Evolutionary conservation across 116 monocot species (phyloP).

Genomic region (Phalaenopsis hybrid): DNA sequence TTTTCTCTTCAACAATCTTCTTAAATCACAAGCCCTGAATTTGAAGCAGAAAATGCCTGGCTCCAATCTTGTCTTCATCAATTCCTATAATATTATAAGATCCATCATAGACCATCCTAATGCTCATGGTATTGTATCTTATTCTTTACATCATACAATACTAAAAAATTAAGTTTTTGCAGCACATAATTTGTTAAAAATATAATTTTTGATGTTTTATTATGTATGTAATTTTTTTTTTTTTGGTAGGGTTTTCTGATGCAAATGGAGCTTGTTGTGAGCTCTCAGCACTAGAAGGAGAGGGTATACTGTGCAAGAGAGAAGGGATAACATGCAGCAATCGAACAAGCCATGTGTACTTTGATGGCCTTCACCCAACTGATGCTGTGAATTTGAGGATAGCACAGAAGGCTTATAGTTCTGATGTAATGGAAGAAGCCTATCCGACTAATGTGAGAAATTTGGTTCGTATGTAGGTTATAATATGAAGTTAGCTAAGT

Average conservation of each 20-base stretch:
- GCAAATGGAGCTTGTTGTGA: slow-evolving; percentile 42
- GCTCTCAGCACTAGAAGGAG: not conserved
- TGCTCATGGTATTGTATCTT: slow-evolving; percentile 15
- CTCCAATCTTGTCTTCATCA: slow-evolving; percentile 32
- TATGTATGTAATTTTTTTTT: not conserved
- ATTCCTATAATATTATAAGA: slow-evolving; percentile 52
- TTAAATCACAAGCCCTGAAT: slow-evolving; percentile 16
- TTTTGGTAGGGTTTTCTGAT: slow-evolving; percentile 32
- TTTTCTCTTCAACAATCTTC: slow-evolving; percentile 41
- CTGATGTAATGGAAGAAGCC: slow-evolving; percentile 18
- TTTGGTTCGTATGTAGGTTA: slow-evolving; percentile 17
- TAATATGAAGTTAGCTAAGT: not conserved
- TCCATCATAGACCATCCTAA: slow-evolving; percentile 35
- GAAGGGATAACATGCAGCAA: slow-evolving; percentile 28
- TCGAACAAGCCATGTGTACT: slow-evolving; percentile 31
- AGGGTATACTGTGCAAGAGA: slow-evolving; percentile 33
- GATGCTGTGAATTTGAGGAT: slow-evolving; percentile 50
- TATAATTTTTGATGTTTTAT: no score
- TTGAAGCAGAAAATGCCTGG: slow-evolving; percentile 23
- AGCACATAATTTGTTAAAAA: no score
- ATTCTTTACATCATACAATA: no score
- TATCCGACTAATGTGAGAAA: slow-evolving; percentile 46
- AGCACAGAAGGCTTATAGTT: slow-evolving; percentile 40
- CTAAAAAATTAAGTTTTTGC: no score
- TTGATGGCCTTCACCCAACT: slow-evolving; percentile 65